Evolutionary conservation across 1,284 basidiomycete genomes (phyloP).

Genomic region (Papiliotrema terrestris): DNA sequence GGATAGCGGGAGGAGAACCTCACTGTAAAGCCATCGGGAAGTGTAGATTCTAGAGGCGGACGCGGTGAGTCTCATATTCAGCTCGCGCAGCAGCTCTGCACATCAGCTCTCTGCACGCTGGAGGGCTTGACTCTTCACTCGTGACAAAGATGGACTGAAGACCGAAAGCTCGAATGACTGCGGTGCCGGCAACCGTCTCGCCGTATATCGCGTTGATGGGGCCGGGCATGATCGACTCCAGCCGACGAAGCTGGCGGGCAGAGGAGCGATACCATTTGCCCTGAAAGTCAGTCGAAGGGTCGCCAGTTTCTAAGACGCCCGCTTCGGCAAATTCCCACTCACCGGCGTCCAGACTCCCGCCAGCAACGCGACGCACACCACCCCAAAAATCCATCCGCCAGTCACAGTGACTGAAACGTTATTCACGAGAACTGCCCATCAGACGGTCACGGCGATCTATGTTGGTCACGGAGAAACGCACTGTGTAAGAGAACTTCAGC

Average conservation of each 20-base stretch:
- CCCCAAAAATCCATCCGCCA: slow-evolving; percentile 24
- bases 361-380: slow-evolving; percentile 9
- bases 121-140: slow-evolving; percentile 12
- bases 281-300: too few species aligned
- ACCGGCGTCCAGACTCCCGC: slow-evolving; percentile 22
- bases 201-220: slow-evolving; percentile 33
- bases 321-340: too few species aligned
- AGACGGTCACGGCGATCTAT: background rate
- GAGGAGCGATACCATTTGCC: slow-evolving; percentile 22
- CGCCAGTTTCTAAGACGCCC: too few species aligned
- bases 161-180: slow-evolving; percentile 36
- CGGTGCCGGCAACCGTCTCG: slow-evolving; percentile 34
- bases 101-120: background rate
- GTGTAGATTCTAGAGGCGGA: too few species aligned
- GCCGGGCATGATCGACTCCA: slow-evolving; percentile 24
- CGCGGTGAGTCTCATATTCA: slow-evolving; percentile 27
- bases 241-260: slow-evolving; percentile 22
- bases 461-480: background rate
- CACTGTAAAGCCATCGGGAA: too few species aligned
- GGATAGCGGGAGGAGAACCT: too few species aligned
- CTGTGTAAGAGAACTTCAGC: slow-evolving; percentile 25
- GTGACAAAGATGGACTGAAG: slow-evolving; percentile 23
- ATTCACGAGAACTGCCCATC: slow-evolving; percentile 17
- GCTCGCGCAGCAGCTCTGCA: slow-evolving; percentile 25
- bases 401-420: slow-evolving; percentile 19